A percentile compares a stretch with the other conserved stretches of the same genome.
Conservation (phyloP, 345 rosid genomes). For the Trapa incisa region DNA sequence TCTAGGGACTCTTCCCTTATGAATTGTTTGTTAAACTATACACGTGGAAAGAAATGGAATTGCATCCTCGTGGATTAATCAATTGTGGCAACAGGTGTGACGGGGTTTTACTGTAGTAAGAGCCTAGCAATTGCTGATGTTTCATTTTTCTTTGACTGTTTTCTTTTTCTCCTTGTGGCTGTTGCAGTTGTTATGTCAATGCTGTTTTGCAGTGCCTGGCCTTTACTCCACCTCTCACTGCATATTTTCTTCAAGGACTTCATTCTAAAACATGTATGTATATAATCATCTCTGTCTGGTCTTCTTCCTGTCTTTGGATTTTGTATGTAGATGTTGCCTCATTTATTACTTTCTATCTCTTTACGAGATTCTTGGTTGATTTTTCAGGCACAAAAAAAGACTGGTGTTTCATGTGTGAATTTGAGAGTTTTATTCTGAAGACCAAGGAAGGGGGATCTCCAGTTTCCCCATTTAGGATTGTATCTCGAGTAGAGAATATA, state of each 20-base stretch:
- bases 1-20: constrained; percentile 71
- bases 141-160: neutral
- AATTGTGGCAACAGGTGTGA: constrained; percentile 88
- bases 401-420: constrained; percentile 89
- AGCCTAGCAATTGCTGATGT: constrained; percentile 5
- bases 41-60: constrained; percentile 46
- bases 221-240: constrained; percentile 81
- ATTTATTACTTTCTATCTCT: neutral
- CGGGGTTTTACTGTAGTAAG: neutral
- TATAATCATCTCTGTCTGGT: constrained; percentile 4
- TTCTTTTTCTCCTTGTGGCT: constrained; percentile 11
- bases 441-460: constrained; percentile 62
- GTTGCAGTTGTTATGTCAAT: constrained; percentile 93
- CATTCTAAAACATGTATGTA: constrained; percentile 75
- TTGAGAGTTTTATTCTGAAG: constrained; percentile 59
- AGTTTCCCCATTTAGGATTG: constrained; percentile 54
- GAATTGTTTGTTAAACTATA: constrained; percentile 72
- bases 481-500: constrained; percentile 54
- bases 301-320: neutral
- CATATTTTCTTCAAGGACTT: constrained; percentile 72
- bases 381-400: constrained; percentile 52
- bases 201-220: constrained; percentile 84
- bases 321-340: neutral
- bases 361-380: neutral
- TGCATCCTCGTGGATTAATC: constrained; percentile 75